These are phyloP conservation scores for Diaporthe ilicicola DNA, from an alignment of 2,329 filamentous ascomycete genomes.

Conservation along the genomic window DNA sequence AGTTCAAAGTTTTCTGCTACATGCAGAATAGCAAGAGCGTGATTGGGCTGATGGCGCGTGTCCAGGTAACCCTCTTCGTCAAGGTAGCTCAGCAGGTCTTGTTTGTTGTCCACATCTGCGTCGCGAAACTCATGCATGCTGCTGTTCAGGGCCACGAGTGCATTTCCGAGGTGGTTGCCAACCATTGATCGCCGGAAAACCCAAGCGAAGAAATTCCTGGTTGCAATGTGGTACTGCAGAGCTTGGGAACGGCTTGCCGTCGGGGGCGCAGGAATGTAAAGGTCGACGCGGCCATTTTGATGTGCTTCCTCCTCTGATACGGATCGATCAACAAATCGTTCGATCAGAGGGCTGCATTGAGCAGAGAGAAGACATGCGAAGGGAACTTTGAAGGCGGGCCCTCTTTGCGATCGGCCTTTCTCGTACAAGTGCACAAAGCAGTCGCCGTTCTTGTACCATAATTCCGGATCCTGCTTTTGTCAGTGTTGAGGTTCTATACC, in stretches of 20 bases:
- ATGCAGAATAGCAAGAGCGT: slow-evolving; percentile 73
- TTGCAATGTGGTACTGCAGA: slow-evolving; percentile 71
- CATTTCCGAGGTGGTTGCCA: slow-evolving; percentile 69
- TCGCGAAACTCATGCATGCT: slow-evolving; percentile 71
- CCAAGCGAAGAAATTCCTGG: slow-evolving; percentile 80
- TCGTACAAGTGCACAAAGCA: slow-evolving; percentile 75
- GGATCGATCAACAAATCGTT: slow-evolving; percentile 54
- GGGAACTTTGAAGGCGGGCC: slow-evolving; percentile 73
- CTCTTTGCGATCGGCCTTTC: slow-evolving; percentile 69
- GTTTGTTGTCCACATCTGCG: slow-evolving; percentile 61
- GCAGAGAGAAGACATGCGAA: slow-evolving; percentile 64
- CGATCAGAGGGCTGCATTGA: slow-evolving; percentile 68
- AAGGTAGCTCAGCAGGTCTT: slow-evolving; percentile 71
- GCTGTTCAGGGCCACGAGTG: slow-evolving; percentile 71
- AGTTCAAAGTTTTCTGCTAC: slow-evolving; percentile 73
- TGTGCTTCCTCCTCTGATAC: slow-evolving; percentile 35
- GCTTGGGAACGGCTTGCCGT: slow-evolving; percentile 60
- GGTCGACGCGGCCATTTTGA: slow-evolving; percentile 54
- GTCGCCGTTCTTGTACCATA: slow-evolving; percentile 74
- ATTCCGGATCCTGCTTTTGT: slow-evolving; percentile 69
- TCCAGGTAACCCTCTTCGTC: slow-evolving; percentile 75
- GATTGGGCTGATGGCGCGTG: slow-evolving; percentile 70
- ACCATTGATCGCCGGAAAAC: slow-evolving; percentile 72
- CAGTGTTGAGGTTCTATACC: not conserved
- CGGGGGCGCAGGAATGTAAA: slow-evolving; percentile 75